Evolutionary conservation across 2,329 filamentous ascomycete genomes (phyloP).

Genomic region (Sclerotinia subarctica): DNA sequence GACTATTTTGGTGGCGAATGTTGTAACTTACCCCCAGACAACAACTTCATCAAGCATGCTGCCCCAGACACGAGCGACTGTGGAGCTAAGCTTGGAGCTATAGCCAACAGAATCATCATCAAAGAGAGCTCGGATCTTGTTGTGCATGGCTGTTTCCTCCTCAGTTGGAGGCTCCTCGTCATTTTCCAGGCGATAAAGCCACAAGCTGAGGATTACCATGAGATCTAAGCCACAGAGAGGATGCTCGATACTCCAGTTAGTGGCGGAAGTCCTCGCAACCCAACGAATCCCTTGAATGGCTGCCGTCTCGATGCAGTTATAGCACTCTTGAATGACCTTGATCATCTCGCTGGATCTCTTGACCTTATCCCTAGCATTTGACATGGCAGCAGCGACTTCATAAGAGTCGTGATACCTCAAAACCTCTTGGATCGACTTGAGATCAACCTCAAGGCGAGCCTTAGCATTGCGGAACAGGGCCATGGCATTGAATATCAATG

Average conservation of each 20-base stretch:
- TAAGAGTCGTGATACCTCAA: slow-evolving; percentile 96
- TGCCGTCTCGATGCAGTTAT: slow-evolving; percentile 94
- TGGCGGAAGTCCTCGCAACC: slow-evolving; percentile 96
- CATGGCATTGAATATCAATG: slow-evolving; percentile 96
- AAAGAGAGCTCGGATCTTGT: slow-evolving; percentile 85
- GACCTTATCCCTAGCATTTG: slow-evolving; percentile 85
- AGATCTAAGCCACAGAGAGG: slow-evolving; percentile 93
- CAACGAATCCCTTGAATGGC: slow-evolving; percentile 92
- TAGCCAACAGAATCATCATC: slow-evolving; percentile 84
- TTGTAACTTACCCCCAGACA: slow-evolving; percentile 87
- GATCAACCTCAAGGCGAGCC: slow-evolving; percentile 86
- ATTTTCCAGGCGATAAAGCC: slow-evolving; percentile 99
- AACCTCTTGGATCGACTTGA: slow-evolving; percentile 91
- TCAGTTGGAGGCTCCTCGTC: slow-evolving; percentile 87
- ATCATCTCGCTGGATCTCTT: slow-evolving; percentile 97
- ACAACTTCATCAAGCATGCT: slow-evolving; percentile 98
- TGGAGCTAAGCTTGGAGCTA: slow-evolving; percentile 84
- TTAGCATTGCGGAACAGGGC: slow-evolving; percentile 94
- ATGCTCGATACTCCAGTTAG: slow-evolving; percentile 99
- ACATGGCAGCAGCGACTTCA: slow-evolving; percentile 96
- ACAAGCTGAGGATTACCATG: slow-evolving; percentile 95
- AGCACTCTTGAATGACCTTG: slow-evolving; percentile 97
- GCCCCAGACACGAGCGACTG: slow-evolving; percentile 91
- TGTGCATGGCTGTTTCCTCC: slow-evolving; percentile 85
- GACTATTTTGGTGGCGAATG: neutral